Conservation (phyloP, 1,284 basidiomycete species). For the Cerrena zonata region DNA sequence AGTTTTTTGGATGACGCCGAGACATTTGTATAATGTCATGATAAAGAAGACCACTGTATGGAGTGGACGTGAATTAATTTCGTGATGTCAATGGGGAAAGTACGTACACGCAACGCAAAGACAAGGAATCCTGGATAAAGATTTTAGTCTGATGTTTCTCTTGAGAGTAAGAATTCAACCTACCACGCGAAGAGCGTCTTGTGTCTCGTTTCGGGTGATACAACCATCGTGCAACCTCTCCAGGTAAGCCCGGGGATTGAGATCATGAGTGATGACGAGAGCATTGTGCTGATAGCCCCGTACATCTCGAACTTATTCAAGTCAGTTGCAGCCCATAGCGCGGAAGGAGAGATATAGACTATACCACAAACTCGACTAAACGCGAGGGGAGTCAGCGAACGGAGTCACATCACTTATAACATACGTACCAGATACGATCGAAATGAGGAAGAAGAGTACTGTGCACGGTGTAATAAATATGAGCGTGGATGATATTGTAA, state of each 20-base stretch:
- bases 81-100: neutral
- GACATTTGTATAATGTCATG: neutral
- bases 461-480: neutral
- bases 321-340: too few species aligned
- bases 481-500: neutral
- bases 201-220: too few species aligned
- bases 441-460: neutral
- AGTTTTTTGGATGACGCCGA: neutral
- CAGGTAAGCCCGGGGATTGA: too few species aligned
- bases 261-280: too few species aligned
- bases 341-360: neutral
- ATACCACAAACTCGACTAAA: neutral
- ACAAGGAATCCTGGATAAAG: neutral
- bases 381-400: neutral
- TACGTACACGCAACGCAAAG: neutral
- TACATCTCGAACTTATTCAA: too few species aligned
- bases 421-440: neutral
- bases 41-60: neutral
- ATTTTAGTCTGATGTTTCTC: too few species aligned
- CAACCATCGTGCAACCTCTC: too few species aligned
- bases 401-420: too few species aligned
- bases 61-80: neutral
- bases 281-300: too few species aligned
- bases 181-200: too few species aligned
- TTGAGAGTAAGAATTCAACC: too few species aligned